These are phyloP conservation scores for Cylindrotheca fusiformis DNA, from an alignment of 108 stramenopile species.

Conservation along the genomic window DNA sequence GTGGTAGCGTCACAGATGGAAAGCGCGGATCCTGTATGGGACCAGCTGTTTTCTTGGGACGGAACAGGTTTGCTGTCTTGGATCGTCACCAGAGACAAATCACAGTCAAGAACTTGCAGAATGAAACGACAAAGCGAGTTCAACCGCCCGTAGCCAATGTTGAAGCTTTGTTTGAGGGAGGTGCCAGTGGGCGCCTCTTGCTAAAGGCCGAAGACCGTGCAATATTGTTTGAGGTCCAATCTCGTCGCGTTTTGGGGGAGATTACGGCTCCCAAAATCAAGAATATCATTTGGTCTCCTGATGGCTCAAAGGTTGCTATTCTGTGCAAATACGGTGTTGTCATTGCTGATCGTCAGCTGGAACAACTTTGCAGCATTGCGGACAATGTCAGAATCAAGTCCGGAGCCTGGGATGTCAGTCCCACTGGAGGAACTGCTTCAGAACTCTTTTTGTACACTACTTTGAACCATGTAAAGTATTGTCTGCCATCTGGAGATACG, in stretches of 20 bases:
- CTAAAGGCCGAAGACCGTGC: conserved; percentile 93
- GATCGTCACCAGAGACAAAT: conserved; percentile 91
- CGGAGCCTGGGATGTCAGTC: conserved; percentile 93
- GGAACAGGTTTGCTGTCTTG: conserved; percentile 95
- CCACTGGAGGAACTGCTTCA: conserved; percentile 73
- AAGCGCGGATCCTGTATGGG: conserved; percentile 91
- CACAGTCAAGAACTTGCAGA: conserved; percentile 94
- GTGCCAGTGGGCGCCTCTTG: conserved; percentile 92
- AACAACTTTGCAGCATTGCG: conserved; percentile 93
- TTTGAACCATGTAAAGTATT: conserved; percentile 98
- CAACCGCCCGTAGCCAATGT: conserved; percentile 88
- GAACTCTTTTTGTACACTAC: conserved; percentile 96
- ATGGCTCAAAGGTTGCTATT: conserved; percentile 92
- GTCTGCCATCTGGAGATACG: conserved; percentile 93
- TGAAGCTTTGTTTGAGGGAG: conserved; percentile 91
- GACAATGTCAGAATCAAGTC: conserved; percentile 98
- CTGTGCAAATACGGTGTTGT: conserved; percentile 94
- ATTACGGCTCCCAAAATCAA: conserved; percentile 95
- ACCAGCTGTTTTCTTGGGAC: conserved; percentile 91
- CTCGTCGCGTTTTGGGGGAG: conserved; percentile 94
- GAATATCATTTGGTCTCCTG: conserved; percentile 92
- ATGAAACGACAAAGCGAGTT: conserved; percentile 94
- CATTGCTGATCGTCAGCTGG: conserved; percentile 92
- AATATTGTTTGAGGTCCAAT: conserved; percentile 95
- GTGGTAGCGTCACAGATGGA: conserved; percentile 84